Percentiles rank a stretch among this genome's conserved stretches.
Evolutionary conservation across 257 asterid genomes (phyloP).

Genomic region (Solanum raphanifolium): DNA sequence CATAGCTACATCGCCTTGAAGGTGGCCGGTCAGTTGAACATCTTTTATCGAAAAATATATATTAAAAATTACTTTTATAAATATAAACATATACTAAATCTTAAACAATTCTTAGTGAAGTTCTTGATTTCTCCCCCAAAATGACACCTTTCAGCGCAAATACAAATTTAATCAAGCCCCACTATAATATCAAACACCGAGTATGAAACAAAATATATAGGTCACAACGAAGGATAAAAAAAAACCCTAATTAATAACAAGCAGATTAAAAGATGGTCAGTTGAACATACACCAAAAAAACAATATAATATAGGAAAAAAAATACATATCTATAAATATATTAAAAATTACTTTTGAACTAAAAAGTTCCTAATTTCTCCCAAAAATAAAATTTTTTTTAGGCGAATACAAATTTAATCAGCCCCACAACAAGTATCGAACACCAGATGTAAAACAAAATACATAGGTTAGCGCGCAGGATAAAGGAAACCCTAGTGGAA

Average conservation of each 20-base stretch:
- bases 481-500: not conserved
- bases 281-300: too few relatives aligned
- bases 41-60: not conserved
- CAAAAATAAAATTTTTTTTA: too few relatives aligned
- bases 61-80: not conserved
- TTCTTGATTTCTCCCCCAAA: not conserved
- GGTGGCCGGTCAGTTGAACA: rapidly evolving
- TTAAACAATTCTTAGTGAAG: not conserved
- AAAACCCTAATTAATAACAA: not conserved
- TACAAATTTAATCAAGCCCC: not conserved
- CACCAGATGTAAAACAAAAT: not conserved
- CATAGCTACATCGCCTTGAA: rapidly evolving
- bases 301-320: too few relatives aligned
- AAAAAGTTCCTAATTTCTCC: not conserved
- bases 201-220: not conserved
- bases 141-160: not conserved
- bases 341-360: too few relatives aligned
- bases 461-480: not conserved
- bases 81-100: not conserved
- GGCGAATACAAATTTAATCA: too few relatives aligned
- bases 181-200: not conserved
- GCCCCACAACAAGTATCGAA: too few relatives aligned
- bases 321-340: not conserved
- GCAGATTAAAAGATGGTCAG: too few relatives aligned
- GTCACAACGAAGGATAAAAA: not conserved